These are phyloP conservation scores for Mallotus repandus DNA, from an alignment of 441 rosid genomes.

Conservation along the genomic window DNA sequence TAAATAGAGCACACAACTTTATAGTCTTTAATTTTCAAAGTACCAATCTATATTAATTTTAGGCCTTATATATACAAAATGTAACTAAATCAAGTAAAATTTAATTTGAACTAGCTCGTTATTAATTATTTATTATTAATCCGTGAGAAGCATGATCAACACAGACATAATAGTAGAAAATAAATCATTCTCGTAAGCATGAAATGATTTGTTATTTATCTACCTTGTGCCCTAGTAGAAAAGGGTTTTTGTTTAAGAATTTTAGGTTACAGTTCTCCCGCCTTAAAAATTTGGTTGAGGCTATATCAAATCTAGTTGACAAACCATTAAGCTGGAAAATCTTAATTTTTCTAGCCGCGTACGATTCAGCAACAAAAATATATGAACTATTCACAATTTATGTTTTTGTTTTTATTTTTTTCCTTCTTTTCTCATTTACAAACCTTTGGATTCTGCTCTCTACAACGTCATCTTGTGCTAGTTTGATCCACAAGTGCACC, in stretches of 20 bases:
- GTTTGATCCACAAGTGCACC: constrained; percentile 18
- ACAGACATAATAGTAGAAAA: neutral
- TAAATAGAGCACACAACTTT: too few relatives aligned
- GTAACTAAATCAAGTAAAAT: too few relatives aligned
- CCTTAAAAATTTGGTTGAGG: neutral
- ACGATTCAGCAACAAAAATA: too few relatives aligned
- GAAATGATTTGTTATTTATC: neutral
- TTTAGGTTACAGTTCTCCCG: neutral
- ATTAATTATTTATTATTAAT: too few relatives aligned
- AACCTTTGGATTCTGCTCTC: constrained; percentile 10
- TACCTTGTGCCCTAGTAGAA: neutral
- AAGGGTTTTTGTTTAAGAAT: neutral
- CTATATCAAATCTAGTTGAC: too few relatives aligned
- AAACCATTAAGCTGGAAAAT: neutral
- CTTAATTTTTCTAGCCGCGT: neutral
- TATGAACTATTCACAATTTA: neutral
- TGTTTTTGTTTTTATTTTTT: neutral
- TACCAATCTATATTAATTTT: too few relatives aligned
- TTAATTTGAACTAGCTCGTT: too few relatives aligned
- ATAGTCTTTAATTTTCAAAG: too few relatives aligned
- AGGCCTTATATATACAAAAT: too few relatives aligned
- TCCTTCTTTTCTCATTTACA: constrained; percentile 9
- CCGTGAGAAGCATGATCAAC: neutral
- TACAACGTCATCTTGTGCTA: constrained; percentile 1
- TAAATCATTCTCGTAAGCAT: too few relatives aligned